Base-by-base conservation (phyloP, 23 red algal genomes). In the Gracilaria vermiculophylla region DNA sequence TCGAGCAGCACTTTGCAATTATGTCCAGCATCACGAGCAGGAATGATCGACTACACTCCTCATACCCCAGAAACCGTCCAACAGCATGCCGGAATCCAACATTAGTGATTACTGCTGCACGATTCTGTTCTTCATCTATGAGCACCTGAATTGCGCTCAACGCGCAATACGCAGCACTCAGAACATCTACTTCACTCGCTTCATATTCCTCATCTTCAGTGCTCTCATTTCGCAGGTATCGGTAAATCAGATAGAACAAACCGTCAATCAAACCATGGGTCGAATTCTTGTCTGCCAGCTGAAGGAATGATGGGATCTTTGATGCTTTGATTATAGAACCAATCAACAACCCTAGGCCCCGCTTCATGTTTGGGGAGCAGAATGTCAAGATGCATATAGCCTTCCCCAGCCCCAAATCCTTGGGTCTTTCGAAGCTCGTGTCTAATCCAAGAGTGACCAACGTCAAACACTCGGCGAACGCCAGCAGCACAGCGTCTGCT, bases 401-500 rank as follows among this genome's bases (percentile, higher is more conserved):
- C 13, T 48, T 73, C 24, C 39, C 67, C 23, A 73, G 17, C 6
- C 67, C 67, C 37, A 73, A 48, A 40, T 73, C 67, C 42, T 73
- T 73, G 16, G 67, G 39, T 28, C 36, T 47, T 48, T 42, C 67
- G 20, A 48, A 73, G 39, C 14, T 24, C 8, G 39, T 12, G 25
- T 42, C 23, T 14, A 73, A 23, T 73, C 42, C 20, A 7, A 73
- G 42, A 0, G 39, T 16, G 12, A 19, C 44, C 32, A 28, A 32
- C 23, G 32, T n/a, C 67, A 73, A 23, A 24, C 67, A 73, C 25
- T 73, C 67, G 20, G 67, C 67, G 4, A 73, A 23, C 12, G 67
- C 67, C 17, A 73, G 17, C n/a, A 73, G 47, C 37, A 73, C 40
- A 73, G 47, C 67, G 47, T 73, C 67, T n/a, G 67, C 42, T 73